Evolutionary conservation across 1,284 basidiomycete genomes (phyloP), one percentile per base, ranked within the genome.

Genomic region (Puccinia polysora): DNA sequence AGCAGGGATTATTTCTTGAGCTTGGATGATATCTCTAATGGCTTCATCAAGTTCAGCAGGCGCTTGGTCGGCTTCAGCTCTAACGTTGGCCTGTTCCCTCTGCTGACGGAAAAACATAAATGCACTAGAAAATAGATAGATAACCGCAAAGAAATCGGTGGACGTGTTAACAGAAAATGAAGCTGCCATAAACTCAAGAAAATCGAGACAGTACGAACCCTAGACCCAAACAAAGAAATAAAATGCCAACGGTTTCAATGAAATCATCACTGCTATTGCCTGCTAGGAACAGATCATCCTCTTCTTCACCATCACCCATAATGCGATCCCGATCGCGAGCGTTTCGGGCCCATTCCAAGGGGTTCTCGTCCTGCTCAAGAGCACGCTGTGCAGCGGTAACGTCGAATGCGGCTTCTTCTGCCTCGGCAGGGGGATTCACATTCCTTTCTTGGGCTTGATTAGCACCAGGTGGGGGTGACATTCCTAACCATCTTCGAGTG

Each of bases 51-150:
- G 30, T 40, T 59, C 68, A 62, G 18, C 58, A 0, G 32, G 36
- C 14, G 18, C 20, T 49, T 49, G 43, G 32, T 63, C 58, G 30
- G 59, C 43, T 63, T 71, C 68, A 32, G 59, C 59, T 52, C 68
- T 45, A 47, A 59, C 28, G 23, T 62, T 63, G 32, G 45, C 59
- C 38, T 62, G 58, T 45, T 71, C 68, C 30, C 68, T 32, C 45
- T 71, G 68, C 28, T 71, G 68, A 23, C 68, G 68, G 47, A 71
- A 62, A 55, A 71, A 71, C 20, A 71, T 40, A 60, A 71, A 71
- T 5, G 59, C 68, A 8, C 68, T 71, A 23, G n/a, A n/a, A n/a
- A n/a, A n/a, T n/a, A n/a, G n/a, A n/a, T n/a, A n/a, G n/a, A n/a
- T n/a, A n/a, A n/a, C n/a, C n/a, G n/a, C n/a, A n/a, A n/a, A n/a